These are phyloP conservation scores for Penicillium digitatum DNA, from an alignment of 2,329 filamentous ascomycete genomes.

Conservation along the genomic window DNA sequence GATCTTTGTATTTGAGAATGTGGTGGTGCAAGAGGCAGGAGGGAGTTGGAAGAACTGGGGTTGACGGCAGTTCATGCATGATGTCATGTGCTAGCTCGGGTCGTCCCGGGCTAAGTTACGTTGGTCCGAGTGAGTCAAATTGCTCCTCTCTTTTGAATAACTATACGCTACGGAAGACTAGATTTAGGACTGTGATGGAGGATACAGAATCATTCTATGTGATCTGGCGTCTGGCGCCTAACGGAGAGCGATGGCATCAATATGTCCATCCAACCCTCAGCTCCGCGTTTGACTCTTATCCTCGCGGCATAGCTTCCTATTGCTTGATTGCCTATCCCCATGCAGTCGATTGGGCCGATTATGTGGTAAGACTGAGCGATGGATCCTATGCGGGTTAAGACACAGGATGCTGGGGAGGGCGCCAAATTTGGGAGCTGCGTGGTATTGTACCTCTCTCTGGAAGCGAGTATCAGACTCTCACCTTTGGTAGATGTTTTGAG, in stretches of 20 bases:
- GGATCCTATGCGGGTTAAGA: not conserved
- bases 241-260: not conserved
- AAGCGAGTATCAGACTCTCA: not conserved
- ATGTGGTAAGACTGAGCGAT: not conserved
- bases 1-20: not conserved
- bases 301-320: not conserved
- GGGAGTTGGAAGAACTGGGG: not conserved
- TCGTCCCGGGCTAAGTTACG: not conserved
- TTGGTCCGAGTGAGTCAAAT: not conserved
- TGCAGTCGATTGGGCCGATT: not conserved
- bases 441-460: not conserved
- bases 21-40: not conserved
- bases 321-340: not conserved
- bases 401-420: not conserved
- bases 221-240: not conserved
- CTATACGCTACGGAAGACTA: not conserved
- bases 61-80: conserved; percentile 7
- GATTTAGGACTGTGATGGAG: not conserved
- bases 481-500: not conserved
- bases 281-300: not conserved
- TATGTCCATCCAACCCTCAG: not conserved
- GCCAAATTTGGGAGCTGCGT: not conserved
- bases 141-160: too few relatives aligned
- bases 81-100: conserved; percentile 11
- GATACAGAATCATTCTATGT: not conserved